Base-by-base conservation (phyloP, 2,329 filamentous ascomycete genomes). In the Claviceps maximensis region DNA sequence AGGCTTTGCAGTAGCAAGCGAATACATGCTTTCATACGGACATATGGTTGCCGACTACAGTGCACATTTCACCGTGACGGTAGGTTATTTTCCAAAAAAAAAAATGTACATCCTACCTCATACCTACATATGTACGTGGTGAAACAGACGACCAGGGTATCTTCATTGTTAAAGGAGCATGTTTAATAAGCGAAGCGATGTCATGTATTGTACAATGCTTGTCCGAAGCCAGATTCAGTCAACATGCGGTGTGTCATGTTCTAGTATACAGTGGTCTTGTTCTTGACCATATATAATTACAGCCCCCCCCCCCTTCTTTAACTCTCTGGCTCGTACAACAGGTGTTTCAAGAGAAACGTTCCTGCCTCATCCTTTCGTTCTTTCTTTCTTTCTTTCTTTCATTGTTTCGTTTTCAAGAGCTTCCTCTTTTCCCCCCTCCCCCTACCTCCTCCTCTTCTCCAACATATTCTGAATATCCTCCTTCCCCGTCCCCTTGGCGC, bases 391-490 rank as follows among this genome's bases (percentile, higher is more conserved):
- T 2, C 8, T 41, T 21, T 19, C 17, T 31, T 31, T 31, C n/a
- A n/a, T 31, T 31, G 29, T 9, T 31, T 4, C 29, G 9, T 31
- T 9, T 40, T 40, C 17, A n/a, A n/a, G n/a, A n/a, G n/a, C n/a
- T 21, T 23, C 13, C 17, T 3, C 13, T 23, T 42, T 23, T 42
- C 7, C 8, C 2, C 10, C 3, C 15, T 25, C 41, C 10, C 21
- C 21, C 47, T 53, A 64, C 54, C 57, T 65, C 53, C 59, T 66
- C 62, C 65, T 69, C 59, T 58, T 60, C n/a, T 69, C 67, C 57
- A 72, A 56, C 67, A 70, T 60, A 6, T 65, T 64, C 59, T 71
- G 69, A 19, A 72, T 67, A 44, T 71, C 69, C 5, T 64, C 64
- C 56, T 64, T 67, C 8, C 66, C 61, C 48, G 62, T 63, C 21